Evolutionary conservation across 1,284 basidiomycete genomes (phyloP), one percentile per base, ranked within the genome.

Genomic region (Cystobasidium slooffiae): DNA sequence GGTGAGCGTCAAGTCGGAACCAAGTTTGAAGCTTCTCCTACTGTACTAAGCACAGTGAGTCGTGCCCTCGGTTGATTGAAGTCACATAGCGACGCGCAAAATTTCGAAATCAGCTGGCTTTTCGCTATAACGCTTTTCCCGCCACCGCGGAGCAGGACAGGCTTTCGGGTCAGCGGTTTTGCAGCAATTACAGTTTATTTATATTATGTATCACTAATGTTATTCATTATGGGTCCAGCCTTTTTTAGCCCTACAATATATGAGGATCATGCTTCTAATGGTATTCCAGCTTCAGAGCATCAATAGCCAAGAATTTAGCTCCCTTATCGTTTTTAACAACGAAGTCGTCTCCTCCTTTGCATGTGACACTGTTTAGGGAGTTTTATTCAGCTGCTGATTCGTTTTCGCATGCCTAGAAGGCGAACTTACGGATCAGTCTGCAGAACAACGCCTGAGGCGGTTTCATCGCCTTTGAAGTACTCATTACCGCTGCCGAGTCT

Each of bases 261-360:
- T 12, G 3, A 44, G 41, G 39, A 16, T 18, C 10, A 43, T 12
- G 12, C 12, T 16, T 6, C 22, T 16, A 20, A 5, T 62, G 12
- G 64, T 67, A 67, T 20, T 67, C 64, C 7, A 67, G 22, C 51
- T 67, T 55, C 14, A 67, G 39, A 55, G 49, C 64, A 31, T 67
- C 64, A 14, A 67, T 20, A 9, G 51, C 64, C 1, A 67, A 12
- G 10, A 6, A 67, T 41, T 67, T n/a, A 6, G 64, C 64, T 8
- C 64, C 64, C 20, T 41, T 67, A 31, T 67, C 49, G 20, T 67
- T 67, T 16, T 67, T 67, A 1, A 67, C 31, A 5, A 67, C 53
- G 24, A 67, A 67, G 41, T 52, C 37, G 9, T 55, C 37, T 3
- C 51, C 64, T n/a, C 64, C 64, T 18, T 37, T n/a, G 51, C 51